Evolutionary conservation across 306 rosid species (phyloP).

Genomic region (Lathyrus sativus): DNA sequence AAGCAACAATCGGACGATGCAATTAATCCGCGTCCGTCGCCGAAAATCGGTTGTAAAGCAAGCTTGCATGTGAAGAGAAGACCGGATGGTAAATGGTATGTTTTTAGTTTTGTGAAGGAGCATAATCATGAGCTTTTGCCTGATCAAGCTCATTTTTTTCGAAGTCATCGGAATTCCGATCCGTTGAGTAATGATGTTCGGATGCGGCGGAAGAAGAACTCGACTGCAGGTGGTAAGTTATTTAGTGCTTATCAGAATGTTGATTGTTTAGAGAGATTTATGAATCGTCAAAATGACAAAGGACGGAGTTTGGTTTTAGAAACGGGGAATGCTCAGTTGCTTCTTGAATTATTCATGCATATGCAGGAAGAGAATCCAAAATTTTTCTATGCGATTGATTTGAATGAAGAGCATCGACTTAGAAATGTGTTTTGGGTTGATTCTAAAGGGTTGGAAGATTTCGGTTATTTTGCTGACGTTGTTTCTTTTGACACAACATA

Average conservation of each 20-base stretch:
- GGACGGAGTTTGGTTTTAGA: constrained; percentile 56
- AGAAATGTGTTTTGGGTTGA: constrained; percentile 75
- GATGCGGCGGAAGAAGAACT: constrained; percentile 55
- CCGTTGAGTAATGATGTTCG: constrained; percentile 51
- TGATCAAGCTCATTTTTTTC: constrained; percentile 61
- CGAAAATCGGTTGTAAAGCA: constrained; percentile 69
- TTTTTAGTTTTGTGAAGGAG: constrained; percentile 58
- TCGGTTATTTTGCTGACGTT: constrained; percentile 53
- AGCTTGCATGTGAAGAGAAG: constrained; percentile 68
- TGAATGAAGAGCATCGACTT: constrained; percentile 63
- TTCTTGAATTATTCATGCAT: constrained; percentile 61
- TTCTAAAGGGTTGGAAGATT: constrained; percentile 65
- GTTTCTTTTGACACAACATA: constrained; percentile 66
- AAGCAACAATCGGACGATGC: constrained; percentile 74
- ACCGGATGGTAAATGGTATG: constrained; percentile 65
- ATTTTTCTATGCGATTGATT: constrained; percentile 62
- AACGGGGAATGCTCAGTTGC: constrained; percentile 59
- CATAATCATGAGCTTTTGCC: constrained; percentile 69
- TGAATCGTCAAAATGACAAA: constrained; percentile 53
- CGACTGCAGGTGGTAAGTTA: constrained; percentile 47
- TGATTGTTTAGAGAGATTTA: constrained; percentile 54
- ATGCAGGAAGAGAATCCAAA: constrained; percentile 67
- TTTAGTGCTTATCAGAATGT: constrained; percentile 60
- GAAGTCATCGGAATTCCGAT: constrained; percentile 64
- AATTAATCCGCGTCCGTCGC: constrained; percentile 67